Evolutionary conservation across 345 rosid genomes (phyloP).

Genomic region (Punica granatum): DNA sequence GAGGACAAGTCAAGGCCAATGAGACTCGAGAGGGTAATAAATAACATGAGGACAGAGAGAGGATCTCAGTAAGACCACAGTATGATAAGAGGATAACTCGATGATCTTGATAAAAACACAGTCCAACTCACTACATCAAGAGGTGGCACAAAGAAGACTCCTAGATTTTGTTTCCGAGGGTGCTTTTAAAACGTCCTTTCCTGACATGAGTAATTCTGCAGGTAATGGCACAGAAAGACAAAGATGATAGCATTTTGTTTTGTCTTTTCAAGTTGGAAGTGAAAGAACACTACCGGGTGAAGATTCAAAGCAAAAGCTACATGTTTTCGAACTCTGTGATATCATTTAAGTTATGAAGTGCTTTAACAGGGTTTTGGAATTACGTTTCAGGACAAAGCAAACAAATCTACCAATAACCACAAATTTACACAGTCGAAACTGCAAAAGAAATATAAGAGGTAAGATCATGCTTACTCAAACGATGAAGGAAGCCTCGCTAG

Average conservation of each 20-base stretch:
- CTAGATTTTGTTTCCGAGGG: background rate
- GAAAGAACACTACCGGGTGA: background rate
- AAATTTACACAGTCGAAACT: background rate
- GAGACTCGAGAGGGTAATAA: background rate
- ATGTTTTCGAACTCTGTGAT: background rate
- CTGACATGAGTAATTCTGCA: background rate
- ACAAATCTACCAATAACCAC: background rate
- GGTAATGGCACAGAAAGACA: background rate
- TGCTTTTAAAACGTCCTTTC: background rate
- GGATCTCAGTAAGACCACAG: background rate
- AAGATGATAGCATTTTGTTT: background rate
- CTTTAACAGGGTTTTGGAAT: too few relatives aligned
- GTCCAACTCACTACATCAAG: too few relatives aligned
- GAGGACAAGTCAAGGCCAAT: background rate
- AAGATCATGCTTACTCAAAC: conserved; percentile 26
- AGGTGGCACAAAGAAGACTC: background rate
- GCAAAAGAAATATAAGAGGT: background rate
- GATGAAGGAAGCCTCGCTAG: conserved; percentile 64
- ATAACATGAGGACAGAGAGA: background rate
- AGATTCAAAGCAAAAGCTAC: background rate
- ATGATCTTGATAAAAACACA: background rate
- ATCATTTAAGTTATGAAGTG: background rate
- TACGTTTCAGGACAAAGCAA: background rate
- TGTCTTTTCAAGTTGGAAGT: background rate
- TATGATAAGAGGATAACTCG: background rate